These are phyloP conservation scores for Hawksworthiomyces lignivorus DNA, from an alignment of 2,329 filamentous ascomycete genomes.

Conservation along the genomic window DNA sequence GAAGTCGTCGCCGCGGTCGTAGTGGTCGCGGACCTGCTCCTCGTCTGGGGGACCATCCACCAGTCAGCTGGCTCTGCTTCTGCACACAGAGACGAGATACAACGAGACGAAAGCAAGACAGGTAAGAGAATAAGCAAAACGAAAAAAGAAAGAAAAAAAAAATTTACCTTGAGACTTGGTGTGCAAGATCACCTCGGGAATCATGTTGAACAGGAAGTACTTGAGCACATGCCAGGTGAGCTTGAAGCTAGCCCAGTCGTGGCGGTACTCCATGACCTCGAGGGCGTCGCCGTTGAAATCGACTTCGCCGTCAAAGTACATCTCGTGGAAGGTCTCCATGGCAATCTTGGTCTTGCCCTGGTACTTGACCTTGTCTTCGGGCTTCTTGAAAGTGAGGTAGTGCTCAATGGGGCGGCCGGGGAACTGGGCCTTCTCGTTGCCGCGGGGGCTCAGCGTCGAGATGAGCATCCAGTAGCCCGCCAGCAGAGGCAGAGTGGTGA, in stretches of 20 bases:
- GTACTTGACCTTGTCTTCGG: slow-evolving; percentile 57
- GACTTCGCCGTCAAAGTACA: slow-evolving; percentile 93
- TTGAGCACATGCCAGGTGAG: slow-evolving; percentile 15
- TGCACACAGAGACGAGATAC: too few species aligned
- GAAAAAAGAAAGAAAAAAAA: not conserved
- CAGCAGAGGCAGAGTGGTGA: slow-evolving; percentile 73
- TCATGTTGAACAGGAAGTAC: slow-evolving; percentile 16
- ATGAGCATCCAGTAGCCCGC: slow-evolving; percentile 72
- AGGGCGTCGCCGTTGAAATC: slow-evolving; percentile 92
- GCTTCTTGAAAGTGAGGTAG: slow-evolving; percentile 76
- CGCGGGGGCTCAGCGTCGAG: slow-evolving; percentile 76
- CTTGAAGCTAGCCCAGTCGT: slow-evolving; percentile 84
- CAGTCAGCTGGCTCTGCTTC: too few species aligned
- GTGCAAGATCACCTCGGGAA: slow-evolving; percentile 18
- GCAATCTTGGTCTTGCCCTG: slow-evolving; percentile 73
- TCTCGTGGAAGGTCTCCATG: slow-evolving; percentile 92
- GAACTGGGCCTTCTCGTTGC: slow-evolving; percentile 83
- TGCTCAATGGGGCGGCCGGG: slow-evolving; percentile 83
- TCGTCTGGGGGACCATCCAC: slow-evolving; percentile 76
- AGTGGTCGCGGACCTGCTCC: slow-evolving; percentile 96
- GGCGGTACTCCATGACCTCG: slow-evolving; percentile 84
- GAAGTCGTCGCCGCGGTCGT: slow-evolving; percentile 96
- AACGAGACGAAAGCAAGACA: too few species aligned
- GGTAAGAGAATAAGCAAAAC: not conserved
- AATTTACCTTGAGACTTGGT: slow-evolving; percentile 16